Evolutionary conservation across 352 stramenopile genomes (phyloP), one percentile per base, ranked within the genome.

Genomic region (Pythium graminicola): DNA sequence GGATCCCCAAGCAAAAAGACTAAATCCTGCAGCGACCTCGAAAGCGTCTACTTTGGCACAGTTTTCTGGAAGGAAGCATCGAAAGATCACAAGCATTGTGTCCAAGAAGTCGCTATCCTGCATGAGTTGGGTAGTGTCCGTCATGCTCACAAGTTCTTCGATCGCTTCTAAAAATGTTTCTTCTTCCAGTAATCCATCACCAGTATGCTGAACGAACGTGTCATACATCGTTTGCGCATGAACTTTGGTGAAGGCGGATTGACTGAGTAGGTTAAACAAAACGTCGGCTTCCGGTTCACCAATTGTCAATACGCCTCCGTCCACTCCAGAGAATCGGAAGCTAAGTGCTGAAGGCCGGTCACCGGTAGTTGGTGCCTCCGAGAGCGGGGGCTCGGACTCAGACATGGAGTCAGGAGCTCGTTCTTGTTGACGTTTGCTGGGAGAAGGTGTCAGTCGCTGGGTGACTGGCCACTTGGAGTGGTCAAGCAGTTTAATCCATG

Each of bases 121-220:
- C 67, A 86, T 87, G 43, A 91, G 56, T 8, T 91, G 68, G 2
- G 69, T 59, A 19, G 71, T 72, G 58, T 85, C 73, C 0, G 81
- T 89, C 77, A 91, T 89, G 36, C 69, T 85, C 16, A 89, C 56
- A 0, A 94, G 60, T 40, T 92, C 81, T 53, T 92, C 76, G 29
- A 94, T 73, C 0, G 78, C 73, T 56, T 89, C 74, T 6, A 92
- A 41, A 46, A 90, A 94, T 22, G 81, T 91, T 14, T 89, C 76
- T 67, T 91, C 81, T 59, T 94, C 83, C 2, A 94, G 56, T 35
- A 90, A 24, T 1, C 83, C 83, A 35, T 94, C 83, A 8, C 76
- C 75, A 10, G 83, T 94, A 57, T 94, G 83, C 43, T 90, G 80
- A 1, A 92, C 70, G 49, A 94, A 92, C 13, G 80, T 92, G 42